Evolutionary conservation across 169 alveolate genomes (phyloP), one percentile per base, ranked within the genome.

Genomic region (Plasmodium inui): DNA sequence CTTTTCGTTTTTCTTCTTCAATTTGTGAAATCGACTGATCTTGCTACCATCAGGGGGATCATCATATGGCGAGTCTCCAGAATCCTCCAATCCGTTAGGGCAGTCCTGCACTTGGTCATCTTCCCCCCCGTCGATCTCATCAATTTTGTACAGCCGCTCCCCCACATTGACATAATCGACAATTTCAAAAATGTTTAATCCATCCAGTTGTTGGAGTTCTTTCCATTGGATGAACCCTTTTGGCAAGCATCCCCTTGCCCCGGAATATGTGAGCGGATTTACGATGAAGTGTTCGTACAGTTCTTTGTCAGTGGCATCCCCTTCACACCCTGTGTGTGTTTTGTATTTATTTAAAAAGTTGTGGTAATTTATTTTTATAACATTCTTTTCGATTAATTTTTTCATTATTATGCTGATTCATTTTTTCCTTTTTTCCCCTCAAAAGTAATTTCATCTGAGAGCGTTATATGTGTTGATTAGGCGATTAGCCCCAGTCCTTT

Each of bases 261-360:
- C 34, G 55, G 95, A 91, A n/a, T 91, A 91, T 22, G 91, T 81
- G 26, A 91, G 83, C 26, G 83, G 83, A 14, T 82, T 91, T 37
- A 82, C 82, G 57, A 91, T 81, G 61, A 91, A 91, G 83, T 91
- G 92, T 50, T 80, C 95, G 83, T 91, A 91, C 78, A 91, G 41
- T 82, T 91, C 92, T 46, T 34, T 57, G 74, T 91, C 95, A 44
- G 19, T 91, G 28, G 83, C 74, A 53, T 78, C 84, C 41, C 83
- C 61, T 32, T 91, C 80, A 44, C 57, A 70, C 19, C 32, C 55
- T n/a, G 50, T 32, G 74, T 70, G 34, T 72, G 30, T 81, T 91
- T 46, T 91, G 74, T 71, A 91, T 91, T 91, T 46, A 9, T 81
- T 91, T 81, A 91, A 70, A 91, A 91, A 91, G 22, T 44, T 71